Evolutionary conservation across 2,329 filamentous ascomycete genomes (phyloP).

Genomic region (Penicillium sp.): DNA sequence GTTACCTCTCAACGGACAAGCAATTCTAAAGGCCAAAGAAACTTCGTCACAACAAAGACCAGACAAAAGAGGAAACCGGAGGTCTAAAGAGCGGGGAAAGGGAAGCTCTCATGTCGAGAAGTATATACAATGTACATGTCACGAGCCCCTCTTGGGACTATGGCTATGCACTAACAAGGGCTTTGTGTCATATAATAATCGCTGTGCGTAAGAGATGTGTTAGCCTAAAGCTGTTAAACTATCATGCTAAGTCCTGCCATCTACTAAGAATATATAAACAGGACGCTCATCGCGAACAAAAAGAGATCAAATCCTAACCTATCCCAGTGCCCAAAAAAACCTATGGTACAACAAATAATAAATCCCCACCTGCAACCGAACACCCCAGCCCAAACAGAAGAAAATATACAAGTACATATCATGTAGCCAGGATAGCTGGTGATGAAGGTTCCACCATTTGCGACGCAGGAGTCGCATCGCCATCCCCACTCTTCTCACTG

Average conservation of each 20-base stretch:
- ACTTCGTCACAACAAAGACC: neutral
- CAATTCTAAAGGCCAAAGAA: no score
- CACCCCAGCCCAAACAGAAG: constrained; percentile 12
- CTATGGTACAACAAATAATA: neutral
- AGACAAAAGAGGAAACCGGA: neutral
- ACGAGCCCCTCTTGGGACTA: constrained; percentile 12
- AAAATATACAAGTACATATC: constrained; percentile 10
- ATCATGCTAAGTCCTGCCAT: neutral
- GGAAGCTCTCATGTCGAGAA: neutral
- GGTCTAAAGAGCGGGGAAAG: neutral
- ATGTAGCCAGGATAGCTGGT: constrained; percentile 45
- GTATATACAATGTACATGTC: constrained; percentile 14
- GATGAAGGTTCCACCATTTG: constrained; percentile 56
- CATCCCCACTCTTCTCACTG: constrained; percentile 61
- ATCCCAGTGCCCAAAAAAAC: neutral
- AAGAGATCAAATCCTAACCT: neutral
- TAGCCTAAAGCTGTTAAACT: neutral
- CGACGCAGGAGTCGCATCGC: constrained; percentile 47
- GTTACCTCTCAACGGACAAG: no score
- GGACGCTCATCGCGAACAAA: neutral
- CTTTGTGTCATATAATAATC: neutral
- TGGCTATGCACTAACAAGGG: neutral
- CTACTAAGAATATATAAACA: neutral
- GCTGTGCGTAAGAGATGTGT: neutral
- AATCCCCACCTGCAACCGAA: constrained; percentile 2